Percentiles rank a stretch among this genome's conserved stretches.
Evolutionary conservation across 2,329 filamentous ascomycete genomes (phyloP).

Genomic region (Ambrosiella cleistominuta): DNA sequence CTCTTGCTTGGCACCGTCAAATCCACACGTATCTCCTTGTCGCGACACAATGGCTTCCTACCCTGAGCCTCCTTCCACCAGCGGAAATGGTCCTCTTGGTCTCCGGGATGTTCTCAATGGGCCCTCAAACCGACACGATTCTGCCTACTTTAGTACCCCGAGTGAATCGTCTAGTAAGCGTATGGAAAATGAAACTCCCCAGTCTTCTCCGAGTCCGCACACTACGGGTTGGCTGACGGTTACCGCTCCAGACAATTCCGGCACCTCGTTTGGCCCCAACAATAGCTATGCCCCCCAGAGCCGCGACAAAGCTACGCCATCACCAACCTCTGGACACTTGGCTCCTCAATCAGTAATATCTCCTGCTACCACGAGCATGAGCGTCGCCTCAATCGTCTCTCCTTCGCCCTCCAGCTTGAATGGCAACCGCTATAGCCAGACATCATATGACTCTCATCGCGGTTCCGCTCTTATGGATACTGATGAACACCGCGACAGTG

Average conservation of each 20-base stretch:
- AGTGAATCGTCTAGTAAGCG: slow-evolving; percentile 13
- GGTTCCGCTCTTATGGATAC: slow-evolving; percentile 14
- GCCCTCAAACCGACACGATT: slow-evolving; percentile 10
- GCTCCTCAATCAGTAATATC: slow-evolving; percentile 36
- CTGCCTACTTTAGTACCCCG: slow-evolving; percentile 12
- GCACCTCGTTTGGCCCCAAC: slow-evolving; percentile 20
- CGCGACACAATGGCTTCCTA: background rate
- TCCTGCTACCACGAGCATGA: slow-evolving; percentile 42
- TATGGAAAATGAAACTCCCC: slow-evolving; percentile 14
- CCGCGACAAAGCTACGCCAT: slow-evolving; percentile 30
- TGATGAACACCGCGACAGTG: slow-evolving; percentile 47
- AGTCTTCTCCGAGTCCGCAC: slow-evolving; percentile 12
- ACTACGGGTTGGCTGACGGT: slow-evolving; percentile 12
- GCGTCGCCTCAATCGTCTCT: slow-evolving; percentile 47
- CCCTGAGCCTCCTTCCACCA: slow-evolving; percentile 1
- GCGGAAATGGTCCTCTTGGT: slow-evolving; percentile 7
- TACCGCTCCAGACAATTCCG: slow-evolving; percentile 25
- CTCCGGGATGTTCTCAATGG: slow-evolving; percentile 12
- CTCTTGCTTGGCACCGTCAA: slow-evolving; percentile 2
- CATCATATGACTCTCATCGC: slow-evolving; percentile 18
- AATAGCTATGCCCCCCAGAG: slow-evolving; percentile 18
- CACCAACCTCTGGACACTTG: slow-evolving; percentile 31
- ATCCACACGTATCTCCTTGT: background rate
- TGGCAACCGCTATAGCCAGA: slow-evolving; percentile 27
- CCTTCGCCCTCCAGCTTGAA: slow-evolving; percentile 30